Percentiles rank a stretch among this genome's conserved stretches.
Conservation (phyloP, 2,329 filamentous ascomycete species). For the Cercospora janseana region DNA sequence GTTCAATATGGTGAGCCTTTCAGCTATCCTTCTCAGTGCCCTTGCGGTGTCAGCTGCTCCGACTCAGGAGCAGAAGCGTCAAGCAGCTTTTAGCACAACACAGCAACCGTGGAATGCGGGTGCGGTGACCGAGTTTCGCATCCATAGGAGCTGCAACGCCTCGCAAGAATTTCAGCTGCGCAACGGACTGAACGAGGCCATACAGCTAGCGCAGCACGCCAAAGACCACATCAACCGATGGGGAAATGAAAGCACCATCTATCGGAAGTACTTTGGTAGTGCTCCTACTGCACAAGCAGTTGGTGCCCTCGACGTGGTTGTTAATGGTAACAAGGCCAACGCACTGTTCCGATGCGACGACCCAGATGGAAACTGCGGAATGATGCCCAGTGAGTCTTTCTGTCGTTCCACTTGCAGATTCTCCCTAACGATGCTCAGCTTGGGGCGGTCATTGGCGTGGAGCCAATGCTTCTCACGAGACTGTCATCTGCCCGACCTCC, state of each 20-base stretch:
- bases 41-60: slow-evolving; percentile 20
- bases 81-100: slow-evolving; percentile 19
- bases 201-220: slow-evolving; percentile 59
- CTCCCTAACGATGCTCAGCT: slow-evolving; percentile 40
- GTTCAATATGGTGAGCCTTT: slow-evolving; percentile 15
- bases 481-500: slow-evolving; percentile 66
- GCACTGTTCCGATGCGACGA: slow-evolving; percentile 68
- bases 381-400: slow-evolving; percentile 20
- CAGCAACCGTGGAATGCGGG: slow-evolving; percentile 33
- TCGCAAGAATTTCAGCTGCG: slow-evolving; percentile 59
- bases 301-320: slow-evolving; percentile 62
- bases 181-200: slow-evolving; percentile 57
- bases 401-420: not conserved
- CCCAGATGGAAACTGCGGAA: slow-evolving; percentile 60
- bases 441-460: slow-evolving; percentile 70
- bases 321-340: slow-evolving; percentile 56
- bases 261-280: slow-evolving; percentile 66
- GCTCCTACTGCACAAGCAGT: slow-evolving; percentile 57
- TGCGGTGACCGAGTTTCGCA: slow-evolving; percentile 46
- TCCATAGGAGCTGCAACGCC: slow-evolving; percentile 65
- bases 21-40: slow-evolving; percentile 17
- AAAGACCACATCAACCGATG: slow-evolving; percentile 60
- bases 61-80: slow-evolving; percentile 18
- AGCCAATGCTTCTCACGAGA: slow-evolving; percentile 62
- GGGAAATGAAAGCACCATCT: slow-evolving; percentile 58